These are phyloP conservation scores for Akanthomyces lecanii DNA, from an alignment of 2,329 filamentous ascomycete genomes.

Conservation along the genomic window DNA sequence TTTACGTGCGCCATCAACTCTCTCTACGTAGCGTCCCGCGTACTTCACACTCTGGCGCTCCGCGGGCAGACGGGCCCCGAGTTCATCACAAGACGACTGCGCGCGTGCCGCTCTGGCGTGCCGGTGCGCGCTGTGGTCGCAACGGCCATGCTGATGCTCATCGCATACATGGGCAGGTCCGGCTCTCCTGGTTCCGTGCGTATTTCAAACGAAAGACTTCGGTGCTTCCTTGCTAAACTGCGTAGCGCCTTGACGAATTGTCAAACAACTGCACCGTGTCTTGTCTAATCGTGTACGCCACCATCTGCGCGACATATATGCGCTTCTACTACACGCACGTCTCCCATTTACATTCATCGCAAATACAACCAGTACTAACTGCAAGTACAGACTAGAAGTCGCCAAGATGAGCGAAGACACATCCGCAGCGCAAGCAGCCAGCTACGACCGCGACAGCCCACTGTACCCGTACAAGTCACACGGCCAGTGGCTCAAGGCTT, in stretches of 20 bases:
- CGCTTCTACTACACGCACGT: conserved; percentile 35
- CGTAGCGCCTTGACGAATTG: conserved; percentile 34
- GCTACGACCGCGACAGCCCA: conserved; percentile 32
- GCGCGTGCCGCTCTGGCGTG: conserved; percentile 34
- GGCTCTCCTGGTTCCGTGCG: conserved; percentile 34
- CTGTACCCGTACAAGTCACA: conserved; percentile 37
- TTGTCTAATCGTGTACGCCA: conserved; percentile 37
- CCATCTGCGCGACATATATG: conserved; percentile 38
- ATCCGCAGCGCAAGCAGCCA: conserved; percentile 31
- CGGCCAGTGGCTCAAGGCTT: conserved; percentile 36
- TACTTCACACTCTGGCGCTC: conserved; percentile 35
- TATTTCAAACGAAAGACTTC: not conserved
- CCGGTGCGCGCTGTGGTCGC: conserved; percentile 36
- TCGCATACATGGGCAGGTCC: conserved; percentile 37
- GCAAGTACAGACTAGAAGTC: conserved; percentile 30
- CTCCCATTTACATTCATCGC: not conserved
- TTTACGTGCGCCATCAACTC: conserved; percentile 37
- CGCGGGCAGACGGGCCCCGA: conserved; percentile 36
- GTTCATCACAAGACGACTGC: conserved; percentile 35
- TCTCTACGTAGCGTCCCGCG: conserved; percentile 34
- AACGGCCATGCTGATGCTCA: conserved; percentile 35
- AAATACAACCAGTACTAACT: not conserved
- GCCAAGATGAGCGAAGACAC: conserved; percentile 36
- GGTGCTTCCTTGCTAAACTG: conserved; percentile 10
- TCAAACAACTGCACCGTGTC: conserved; percentile 36